Evolutionary conservation across 257 asterid species (phyloP).

Genomic region (Solanum pimpinellifolium): DNA sequence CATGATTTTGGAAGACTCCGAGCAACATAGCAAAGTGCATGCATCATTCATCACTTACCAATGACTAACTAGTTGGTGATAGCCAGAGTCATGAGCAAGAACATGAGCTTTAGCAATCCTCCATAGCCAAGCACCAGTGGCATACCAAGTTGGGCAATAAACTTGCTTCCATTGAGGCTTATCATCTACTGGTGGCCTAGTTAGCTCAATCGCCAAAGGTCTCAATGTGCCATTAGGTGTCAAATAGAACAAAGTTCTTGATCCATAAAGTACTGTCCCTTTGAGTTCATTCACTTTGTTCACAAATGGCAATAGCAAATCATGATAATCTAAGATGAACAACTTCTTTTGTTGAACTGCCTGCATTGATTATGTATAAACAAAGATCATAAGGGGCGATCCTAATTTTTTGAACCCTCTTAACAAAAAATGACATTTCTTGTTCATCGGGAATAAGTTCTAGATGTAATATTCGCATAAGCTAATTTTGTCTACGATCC

Average conservation of each 20-base stretch:
- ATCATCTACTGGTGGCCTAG: conserved; percentile 44
- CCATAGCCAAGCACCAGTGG: conserved; percentile 74
- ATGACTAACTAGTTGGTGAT: conserved; percentile 65
- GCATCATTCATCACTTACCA: conserved; percentile 29
- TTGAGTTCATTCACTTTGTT: conserved; percentile 40
- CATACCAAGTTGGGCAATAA: conserved; percentile 26
- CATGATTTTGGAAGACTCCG: not conserved
- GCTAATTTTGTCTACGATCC: not conserved
- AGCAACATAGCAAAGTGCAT: not conserved
- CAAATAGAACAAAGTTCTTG: conserved; percentile 63
- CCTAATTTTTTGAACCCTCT: no score
- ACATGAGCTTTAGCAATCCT: conserved; percentile 61
- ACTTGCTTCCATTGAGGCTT: conserved; percentile 65
- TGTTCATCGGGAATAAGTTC: not conserved
- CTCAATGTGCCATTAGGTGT: conserved; percentile 29
- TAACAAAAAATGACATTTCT: not conserved
- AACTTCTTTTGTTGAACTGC: conserved; percentile 56
- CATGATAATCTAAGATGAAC: conserved; percentile 64
- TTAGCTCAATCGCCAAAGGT: conserved; percentile 69
- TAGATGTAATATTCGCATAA: not conserved
- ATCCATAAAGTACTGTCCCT: conserved; percentile 61
- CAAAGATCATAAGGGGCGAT: no score
- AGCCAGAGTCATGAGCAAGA: conserved; percentile 66
- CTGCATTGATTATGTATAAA: conserved; percentile 14
- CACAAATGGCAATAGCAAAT: conserved; percentile 54